phyloP scores from a whole-genome alignment of 2,329 filamentous ascomycete genomes.

The Hypomyces perniciosus region DNA sequence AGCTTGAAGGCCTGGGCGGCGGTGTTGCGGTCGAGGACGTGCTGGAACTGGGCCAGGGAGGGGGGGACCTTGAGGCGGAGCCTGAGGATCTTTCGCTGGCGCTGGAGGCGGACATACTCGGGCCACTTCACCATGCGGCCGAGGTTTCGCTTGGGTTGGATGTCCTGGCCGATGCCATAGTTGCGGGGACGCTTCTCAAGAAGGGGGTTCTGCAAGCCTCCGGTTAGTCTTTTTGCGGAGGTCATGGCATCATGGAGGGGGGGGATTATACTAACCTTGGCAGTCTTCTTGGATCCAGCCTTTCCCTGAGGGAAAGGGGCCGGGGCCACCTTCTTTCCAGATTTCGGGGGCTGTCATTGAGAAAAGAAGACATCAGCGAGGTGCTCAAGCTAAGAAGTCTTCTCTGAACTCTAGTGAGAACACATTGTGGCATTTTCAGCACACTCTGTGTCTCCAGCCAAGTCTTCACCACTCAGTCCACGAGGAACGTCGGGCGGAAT shows the following conservation, averaged over 20 bases:
- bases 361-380: slow-evolving; percentile 98
- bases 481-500: slow-evolving; percentile 27
- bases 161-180: slow-evolving; percentile 98
- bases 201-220: slow-evolving; percentile 75
- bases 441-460: slow-evolving; percentile 56
- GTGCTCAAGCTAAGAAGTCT: slow-evolving; percentile 73
- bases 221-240: slow-evolving; percentile 2
- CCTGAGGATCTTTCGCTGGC: slow-evolving; percentile 91
- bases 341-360: slow-evolving; percentile 99
- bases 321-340: slow-evolving; percentile 95
- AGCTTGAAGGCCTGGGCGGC: slow-evolving; percentile 98
- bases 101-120: slow-evolving; percentile 97
- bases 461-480: slow-evolving; percentile 47
- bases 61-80: slow-evolving; percentile 98
- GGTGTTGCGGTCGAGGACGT: slow-evolving; percentile 93
- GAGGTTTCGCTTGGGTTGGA: slow-evolving; percentile 93
- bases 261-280: slow-evolving; percentile 67
- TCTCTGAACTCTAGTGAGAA: slow-evolving; percentile 91
- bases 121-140: slow-evolving; percentile 99
- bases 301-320: slow-evolving; percentile 95
- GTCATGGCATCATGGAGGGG: background rate
- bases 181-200: slow-evolving; percentile 97
- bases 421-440: slow-evolving; percentile 50
- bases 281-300: slow-evolving; percentile 86
- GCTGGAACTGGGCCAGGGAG: slow-evolving; percentile 94